Conservation (phyloP, 176 grass and related monocot genomes). For the Miscanthus lutarioriparius region DNA sequence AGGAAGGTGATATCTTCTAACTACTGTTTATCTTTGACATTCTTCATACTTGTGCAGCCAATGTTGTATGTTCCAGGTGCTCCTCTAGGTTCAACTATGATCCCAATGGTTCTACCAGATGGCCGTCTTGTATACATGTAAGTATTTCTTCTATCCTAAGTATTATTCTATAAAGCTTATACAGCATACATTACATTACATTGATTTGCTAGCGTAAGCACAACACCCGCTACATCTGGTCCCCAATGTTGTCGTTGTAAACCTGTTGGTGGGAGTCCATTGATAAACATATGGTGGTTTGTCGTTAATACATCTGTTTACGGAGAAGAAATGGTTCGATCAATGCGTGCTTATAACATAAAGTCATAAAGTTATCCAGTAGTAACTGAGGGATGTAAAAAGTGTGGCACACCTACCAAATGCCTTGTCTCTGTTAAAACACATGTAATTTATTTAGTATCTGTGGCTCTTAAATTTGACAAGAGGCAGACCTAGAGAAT, state of each 20-base stretch:
- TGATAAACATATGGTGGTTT: background rate
- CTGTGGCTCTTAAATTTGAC: background rate
- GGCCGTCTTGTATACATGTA: slow-evolving; percentile 56
- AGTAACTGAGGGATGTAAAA: background rate
- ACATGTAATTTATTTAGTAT: background rate
- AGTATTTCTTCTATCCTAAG: slow-evolving; percentile 3
- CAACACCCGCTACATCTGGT: background rate
- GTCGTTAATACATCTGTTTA: background rate
- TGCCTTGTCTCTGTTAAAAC: background rate
- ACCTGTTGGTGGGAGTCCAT: background rate
- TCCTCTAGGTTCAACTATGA: slow-evolving; percentile 44
- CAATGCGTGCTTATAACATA: background rate
- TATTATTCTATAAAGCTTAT: background rate
- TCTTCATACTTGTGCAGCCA: slow-evolving; percentile 41
- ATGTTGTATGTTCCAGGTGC: slow-evolving; percentile 50
- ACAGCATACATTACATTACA: background rate
- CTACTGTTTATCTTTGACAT: background rate
- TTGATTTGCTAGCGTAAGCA: background rate
- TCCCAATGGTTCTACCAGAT: slow-evolving; percentile 52
- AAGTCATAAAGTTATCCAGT: background rate
- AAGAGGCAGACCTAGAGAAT: background rate
- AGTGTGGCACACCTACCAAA: background rate
- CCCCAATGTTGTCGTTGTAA: background rate
- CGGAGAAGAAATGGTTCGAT: background rate
- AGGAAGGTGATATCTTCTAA: slow-evolving; percentile 13